These are phyloP conservation scores for Oryza glaberrima DNA, from an alignment of 176 grass and related monocot species.

Conservation along the genomic window DNA sequence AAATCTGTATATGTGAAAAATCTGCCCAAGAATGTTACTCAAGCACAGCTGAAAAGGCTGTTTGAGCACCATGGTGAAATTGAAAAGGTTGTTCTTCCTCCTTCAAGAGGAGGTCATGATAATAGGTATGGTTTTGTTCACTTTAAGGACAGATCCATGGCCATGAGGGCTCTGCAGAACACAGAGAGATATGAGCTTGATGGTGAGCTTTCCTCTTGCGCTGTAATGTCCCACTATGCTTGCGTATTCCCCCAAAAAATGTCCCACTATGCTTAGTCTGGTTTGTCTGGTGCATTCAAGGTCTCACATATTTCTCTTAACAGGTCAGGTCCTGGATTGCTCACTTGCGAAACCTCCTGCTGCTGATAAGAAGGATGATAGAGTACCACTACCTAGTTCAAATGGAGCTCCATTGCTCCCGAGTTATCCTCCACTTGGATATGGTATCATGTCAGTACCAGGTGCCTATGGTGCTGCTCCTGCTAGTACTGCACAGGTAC, in stretches of 20 bases:
- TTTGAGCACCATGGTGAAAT: conserved; percentile 88
- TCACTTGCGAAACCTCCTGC: conserved; percentile 88
- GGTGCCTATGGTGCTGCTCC: conserved; percentile 57
- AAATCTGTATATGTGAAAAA: conserved; percentile 97
- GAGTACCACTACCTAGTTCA: conserved; percentile 44
- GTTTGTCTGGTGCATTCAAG: conserved; percentile 21
- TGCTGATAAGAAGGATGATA: conserved; percentile 68
- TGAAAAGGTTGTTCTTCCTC: conserved; percentile 78
- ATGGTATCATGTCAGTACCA: conserved; percentile 47
- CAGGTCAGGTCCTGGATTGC: conserved; percentile 82
- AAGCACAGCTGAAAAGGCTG: conserved; percentile 63
- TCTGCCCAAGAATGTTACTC: conserved; percentile 80
- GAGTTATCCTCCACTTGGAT: conserved; percentile 61
- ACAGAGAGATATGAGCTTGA: conserved; percentile 81
- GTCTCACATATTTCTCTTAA: conserved; percentile 21
- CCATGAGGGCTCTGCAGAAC: conserved; percentile 80
- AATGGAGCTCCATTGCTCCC: conserved; percentile 55
- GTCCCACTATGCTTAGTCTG: not conserved
- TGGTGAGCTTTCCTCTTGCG: conserved; percentile 51
- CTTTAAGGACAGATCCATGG: conserved; percentile 74
- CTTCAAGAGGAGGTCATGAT: conserved; percentile 80
- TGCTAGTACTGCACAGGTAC: conserved; percentile 57
- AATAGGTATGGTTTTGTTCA: conserved; percentile 95
- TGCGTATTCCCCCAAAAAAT: not conserved
- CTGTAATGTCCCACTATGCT: not conserved